Percentiles rank a stretch among this genome's conserved stretches.
phyloP scores from a whole-genome alignment of 495 filamentous ascomycete genomes.

The Penicillium tannophilum region DNA sequence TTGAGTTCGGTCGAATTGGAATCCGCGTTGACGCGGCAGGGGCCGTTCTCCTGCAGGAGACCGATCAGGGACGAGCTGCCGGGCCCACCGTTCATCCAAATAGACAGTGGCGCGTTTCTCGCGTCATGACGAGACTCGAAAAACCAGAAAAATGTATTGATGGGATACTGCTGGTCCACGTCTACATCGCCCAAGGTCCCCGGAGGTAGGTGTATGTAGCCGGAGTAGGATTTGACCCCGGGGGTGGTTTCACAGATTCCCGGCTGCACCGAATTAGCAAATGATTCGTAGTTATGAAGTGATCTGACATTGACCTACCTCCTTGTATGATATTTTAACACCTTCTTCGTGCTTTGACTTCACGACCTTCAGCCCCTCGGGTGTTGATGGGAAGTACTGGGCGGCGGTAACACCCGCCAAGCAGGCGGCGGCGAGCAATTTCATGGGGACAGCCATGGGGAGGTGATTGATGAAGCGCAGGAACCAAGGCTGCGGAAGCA shows the following conservation, averaged over 20 bases:
- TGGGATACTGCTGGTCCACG: slow-evolving; percentile 38
- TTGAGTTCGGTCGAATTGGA: slow-evolving; percentile 53
- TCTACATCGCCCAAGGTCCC: slow-evolving; percentile 35
- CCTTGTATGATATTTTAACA: slow-evolving; percentile 65
- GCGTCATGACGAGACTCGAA: slow-evolving; percentile 49
- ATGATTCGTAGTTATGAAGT: not conserved
- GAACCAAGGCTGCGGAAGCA: not conserved
- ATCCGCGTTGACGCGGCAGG: slow-evolving; percentile 57
- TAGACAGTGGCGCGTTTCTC: slow-evolving; percentile 50
- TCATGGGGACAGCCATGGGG: not conserved
- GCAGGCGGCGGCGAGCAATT: slow-evolving; percentile 9
- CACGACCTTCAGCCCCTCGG: slow-evolving; percentile 54
- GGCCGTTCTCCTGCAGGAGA: slow-evolving; percentile 64
- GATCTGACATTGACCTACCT: slow-evolving; percentile 38
- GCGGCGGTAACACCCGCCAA: slow-evolving; percentile 27
- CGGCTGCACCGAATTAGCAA: slow-evolving; percentile 35
- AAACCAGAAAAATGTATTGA: slow-evolving; percentile 53
- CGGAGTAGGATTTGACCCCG: slow-evolving; percentile 46
- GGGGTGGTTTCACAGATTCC: slow-evolving; percentile 55
- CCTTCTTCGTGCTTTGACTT: slow-evolving; percentile 60
- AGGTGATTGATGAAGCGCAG: not conserved
- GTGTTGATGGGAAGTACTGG: slow-evolving; percentile 59
- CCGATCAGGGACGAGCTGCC: slow-evolving; percentile 63
- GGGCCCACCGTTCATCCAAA: slow-evolving; percentile 61
- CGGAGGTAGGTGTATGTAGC: slow-evolving; percentile 46